These are phyloP conservation scores for Dovyalis caffra DNA, from an alignment of 345 rosid species.

Conservation along the genomic window DNA sequence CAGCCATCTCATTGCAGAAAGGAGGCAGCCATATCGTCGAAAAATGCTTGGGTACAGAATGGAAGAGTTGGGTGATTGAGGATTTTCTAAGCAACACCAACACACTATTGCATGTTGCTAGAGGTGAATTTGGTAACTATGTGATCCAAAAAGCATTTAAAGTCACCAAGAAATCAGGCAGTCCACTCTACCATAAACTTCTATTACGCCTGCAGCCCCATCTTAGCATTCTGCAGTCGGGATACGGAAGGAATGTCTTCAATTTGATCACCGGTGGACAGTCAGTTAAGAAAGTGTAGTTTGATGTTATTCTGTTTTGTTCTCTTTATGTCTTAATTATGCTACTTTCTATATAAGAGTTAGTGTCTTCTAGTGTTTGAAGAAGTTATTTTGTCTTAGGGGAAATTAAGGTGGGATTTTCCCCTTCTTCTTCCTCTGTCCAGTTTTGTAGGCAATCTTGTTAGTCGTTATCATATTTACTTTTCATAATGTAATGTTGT, in stretches of 20 bases:
- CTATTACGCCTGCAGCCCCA: not conserved
- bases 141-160: conserved; percentile 36
- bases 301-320: not conserved
- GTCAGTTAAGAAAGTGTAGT: not conserved
- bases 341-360: too few species aligned
- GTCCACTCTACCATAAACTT: conserved; percentile 9
- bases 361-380: too few species aligned
- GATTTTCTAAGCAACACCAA: conserved; percentile 17
- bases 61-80: not conserved
- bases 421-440: not conserved
- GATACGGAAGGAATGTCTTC: conserved; percentile 24
- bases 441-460: not conserved
- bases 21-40: conserved; percentile 35
- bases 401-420: not conserved
- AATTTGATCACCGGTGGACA: not conserved
- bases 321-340: not conserved
- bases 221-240: not conserved
- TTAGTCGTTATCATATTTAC: not conserved
- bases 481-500: not conserved
- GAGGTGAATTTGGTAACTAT: conserved; percentile 23
- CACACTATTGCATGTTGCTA: conserved; percentile 17
- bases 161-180: conserved; percentile 1
- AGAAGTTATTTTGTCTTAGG: too few species aligned
- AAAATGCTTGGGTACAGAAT: conserved; percentile 13
- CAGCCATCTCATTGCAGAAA: conserved; percentile 22